Base-by-base conservation (phyloP, 169 alveolate species). In the Eimeria zaria region DNA sequence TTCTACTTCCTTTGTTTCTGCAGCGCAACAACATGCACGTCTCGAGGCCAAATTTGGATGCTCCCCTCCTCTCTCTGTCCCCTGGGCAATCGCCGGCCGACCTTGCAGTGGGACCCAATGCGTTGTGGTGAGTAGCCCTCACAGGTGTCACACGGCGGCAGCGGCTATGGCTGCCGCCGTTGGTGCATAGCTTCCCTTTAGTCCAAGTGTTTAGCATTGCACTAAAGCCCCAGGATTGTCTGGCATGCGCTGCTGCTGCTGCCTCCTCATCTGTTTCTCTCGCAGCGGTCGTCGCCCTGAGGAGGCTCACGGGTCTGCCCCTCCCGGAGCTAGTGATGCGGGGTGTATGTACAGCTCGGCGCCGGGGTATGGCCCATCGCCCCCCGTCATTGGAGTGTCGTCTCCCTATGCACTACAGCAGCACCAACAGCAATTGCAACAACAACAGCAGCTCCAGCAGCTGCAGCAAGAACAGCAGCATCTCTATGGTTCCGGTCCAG, bases 11-110 rank as follows among this genome's bases (percentile, higher is more conserved):
- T 18, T 51, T 30, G 89, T 41, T 24, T 11, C 83, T 91, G 62
- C 96, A 92, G 96, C 84, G 92, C 51, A 87, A 87, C 55, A 92
- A 92, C 87, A 78, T 92, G 92, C 96, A 92, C 67, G 92, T 92
- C 71, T 78, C 92, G 53, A 76, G 89, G 44, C 96, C 96, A 2
- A 91, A 71, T 24, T 30, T 92, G 73, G 96, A 92, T 76, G 92
- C 91, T 39, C 91, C 91, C 36, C 91, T 84, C 27, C 91, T 84
- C 12, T 55, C 91, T 20, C 53, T 84, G 41, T 58, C 91, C 46
- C 76, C 91, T 18, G 78, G 91, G 36, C 91, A 58, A 18, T 33
- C 91, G 39, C 55, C 78, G 24, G 91, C 78, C 41, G 91, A 84
- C 48, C 69, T 80, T 33, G 44, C 89, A 16, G 89, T 80, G 44